Base-by-base conservation (phyloP, 2,329 filamentous ascomycete species). In the Colletotrichum sp. region DNA sequence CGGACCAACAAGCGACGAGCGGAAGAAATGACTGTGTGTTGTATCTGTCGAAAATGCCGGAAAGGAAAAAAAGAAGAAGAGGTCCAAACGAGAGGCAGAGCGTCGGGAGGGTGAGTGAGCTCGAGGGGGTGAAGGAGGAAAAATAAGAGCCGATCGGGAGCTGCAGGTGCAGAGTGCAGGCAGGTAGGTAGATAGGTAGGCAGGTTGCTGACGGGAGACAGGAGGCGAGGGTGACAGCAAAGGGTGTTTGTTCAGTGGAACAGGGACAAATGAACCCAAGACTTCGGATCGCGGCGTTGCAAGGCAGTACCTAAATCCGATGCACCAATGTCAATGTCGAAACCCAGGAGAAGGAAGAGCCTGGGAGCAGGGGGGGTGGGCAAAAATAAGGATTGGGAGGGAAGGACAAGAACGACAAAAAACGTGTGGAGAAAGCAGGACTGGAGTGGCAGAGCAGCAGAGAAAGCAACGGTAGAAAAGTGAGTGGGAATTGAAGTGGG, bases 221-320 rank as follows among this genome's bases (percentile, higher is more conserved):
- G 58, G 58, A 71, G 62, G 69, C 48, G 43, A 48, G 34, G 69
- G 58, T 8, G 58, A 70, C 39, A 27, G 58, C 25, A 66, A 66
- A 66, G 69, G 60, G 61, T 18, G 70, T 66, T 61, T 62, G 56
- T 48, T 58, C 55, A 60, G 61, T 71, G 73, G 73, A 65, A 68
- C 64, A 68, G 58, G 39, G 36, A 32, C 34, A 60, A 67, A 69
- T 73, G 74, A 74, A 66, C 64, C 70, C 70, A 65, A 65, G 58
- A 64, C 70, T 67, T 69, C 64, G 74, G 65, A 74, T 74, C 34
- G 56, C 28, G 64, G 43, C 62, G 58, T 72, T 75, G 65, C 70
- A 43, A 62, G 64, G 64, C 34, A 30, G 48, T 56, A 68, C 48
- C 56, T 73, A 65, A 65, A 68, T 68, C 39, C 62, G 64, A 75